Evolutionary conservation across 2,329 filamentous ascomycete species (phyloP).

Genomic region (Boeremia exigua): DNA sequence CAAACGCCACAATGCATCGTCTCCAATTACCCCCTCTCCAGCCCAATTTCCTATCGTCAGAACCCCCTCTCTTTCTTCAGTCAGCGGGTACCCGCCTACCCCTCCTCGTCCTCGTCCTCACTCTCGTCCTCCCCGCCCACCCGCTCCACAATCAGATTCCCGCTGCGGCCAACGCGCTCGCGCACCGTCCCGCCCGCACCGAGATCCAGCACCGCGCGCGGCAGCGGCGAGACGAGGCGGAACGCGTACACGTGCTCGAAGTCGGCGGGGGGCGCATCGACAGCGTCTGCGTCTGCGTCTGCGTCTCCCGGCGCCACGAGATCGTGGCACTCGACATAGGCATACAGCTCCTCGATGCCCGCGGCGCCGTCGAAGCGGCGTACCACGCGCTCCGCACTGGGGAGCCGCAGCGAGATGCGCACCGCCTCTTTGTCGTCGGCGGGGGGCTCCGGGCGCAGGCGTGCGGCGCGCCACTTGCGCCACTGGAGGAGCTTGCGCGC

Average conservation of each 20-base stretch:
- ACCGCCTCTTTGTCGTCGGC: slow-evolving; percentile 71
- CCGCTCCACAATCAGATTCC: slow-evolving; percentile 87
- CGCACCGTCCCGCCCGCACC: slow-evolving; percentile 69
- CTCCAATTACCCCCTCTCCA: background rate
- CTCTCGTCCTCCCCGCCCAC: slow-evolving; percentile 63
- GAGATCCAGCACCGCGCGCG: slow-evolving; percentile 78
- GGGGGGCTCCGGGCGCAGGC: slow-evolving; percentile 71
- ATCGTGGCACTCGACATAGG: slow-evolving; percentile 87
- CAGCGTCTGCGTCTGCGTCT: background rate
- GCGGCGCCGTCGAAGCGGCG: slow-evolving; percentile 74
- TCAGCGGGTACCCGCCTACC: too few species aligned
- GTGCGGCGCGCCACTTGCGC: slow-evolving; percentile 77
- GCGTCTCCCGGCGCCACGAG: too few species aligned
- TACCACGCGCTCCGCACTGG: slow-evolving; percentile 75
- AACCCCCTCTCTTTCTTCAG: too few species aligned
- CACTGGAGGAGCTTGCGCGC: slow-evolving; percentile 69
- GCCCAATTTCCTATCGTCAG: too few species aligned
- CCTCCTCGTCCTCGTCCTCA: slow-evolving; percentile 47
- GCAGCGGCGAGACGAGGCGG: slow-evolving; percentile 82
- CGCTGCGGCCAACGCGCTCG: slow-evolving; percentile 78
- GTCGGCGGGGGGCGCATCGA: slow-evolving; percentile 67
- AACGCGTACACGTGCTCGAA: slow-evolving; percentile 89
- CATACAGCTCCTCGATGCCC: slow-evolving; percentile 86
- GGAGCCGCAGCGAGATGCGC: slow-evolving; percentile 68
- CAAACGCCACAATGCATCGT: too few species aligned